phyloP scores from a whole-genome alignment of 352 stramenopile genomes.

The Globisporangium ultimum region DNA sequence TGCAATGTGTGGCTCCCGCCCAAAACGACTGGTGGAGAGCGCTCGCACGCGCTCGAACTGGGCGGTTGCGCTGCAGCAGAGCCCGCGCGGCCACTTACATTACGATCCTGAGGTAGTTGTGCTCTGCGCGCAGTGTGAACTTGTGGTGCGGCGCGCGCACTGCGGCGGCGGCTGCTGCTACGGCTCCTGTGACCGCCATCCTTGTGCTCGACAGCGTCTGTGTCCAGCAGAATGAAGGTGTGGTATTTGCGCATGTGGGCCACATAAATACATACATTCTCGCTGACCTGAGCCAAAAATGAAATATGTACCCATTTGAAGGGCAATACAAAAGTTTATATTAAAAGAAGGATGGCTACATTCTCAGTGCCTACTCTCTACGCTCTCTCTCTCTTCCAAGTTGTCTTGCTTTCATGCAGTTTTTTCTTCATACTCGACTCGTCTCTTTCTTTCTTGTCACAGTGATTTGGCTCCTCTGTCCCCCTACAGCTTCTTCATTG shows the following conservation, averaged over 20 bases:
- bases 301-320: neutral
- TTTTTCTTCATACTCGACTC: too few relatives aligned
- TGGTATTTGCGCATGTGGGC: neutral
- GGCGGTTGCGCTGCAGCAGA: neutral
- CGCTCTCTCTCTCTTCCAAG: neutral
- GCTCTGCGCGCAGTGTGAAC: conserved; percentile 52
- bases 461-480: neutral
- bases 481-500: conserved; percentile 8
- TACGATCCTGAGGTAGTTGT: conserved; percentile 57
- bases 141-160: conserved; percentile 51
- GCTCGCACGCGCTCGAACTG: neutral
- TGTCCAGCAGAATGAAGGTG: neutral
- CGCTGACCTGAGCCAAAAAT: neutral
- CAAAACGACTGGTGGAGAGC: too few relatives aligned
- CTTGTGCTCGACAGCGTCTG: neutral
- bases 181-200: neutral
- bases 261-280: neutral
- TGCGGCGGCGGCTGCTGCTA: neutral
- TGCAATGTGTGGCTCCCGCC: neutral
- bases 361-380: neutral
- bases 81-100: conserved; percentile 37
- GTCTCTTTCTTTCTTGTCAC: neutral
- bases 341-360: conserved; percentile 2
- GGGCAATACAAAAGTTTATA: neutral
- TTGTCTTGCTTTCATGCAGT: neutral